These are phyloP conservation scores for Salix caprea DNA, from an alignment of 345 rosid species.

Conservation along the genomic window DNA sequence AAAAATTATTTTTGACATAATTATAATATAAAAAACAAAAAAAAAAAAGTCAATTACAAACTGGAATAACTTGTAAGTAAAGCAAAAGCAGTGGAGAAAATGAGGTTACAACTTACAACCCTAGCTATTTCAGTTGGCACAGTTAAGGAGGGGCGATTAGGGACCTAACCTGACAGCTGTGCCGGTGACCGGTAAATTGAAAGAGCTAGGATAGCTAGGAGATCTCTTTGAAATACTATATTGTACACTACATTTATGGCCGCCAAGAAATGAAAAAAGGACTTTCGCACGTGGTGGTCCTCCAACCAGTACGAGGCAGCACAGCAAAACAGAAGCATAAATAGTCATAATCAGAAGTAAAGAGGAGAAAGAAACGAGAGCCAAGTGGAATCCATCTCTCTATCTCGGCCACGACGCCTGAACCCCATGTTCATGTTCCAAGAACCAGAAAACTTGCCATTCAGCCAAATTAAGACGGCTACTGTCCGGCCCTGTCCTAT, in stretches of 20 bases:
- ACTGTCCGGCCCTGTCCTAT: slow-evolving; percentile 6
- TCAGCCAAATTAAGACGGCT: slow-evolving; percentile 1
- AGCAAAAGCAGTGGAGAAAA: background rate
- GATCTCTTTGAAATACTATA: too few species aligned
- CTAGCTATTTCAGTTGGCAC: background rate
- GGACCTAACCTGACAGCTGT: too few species aligned
- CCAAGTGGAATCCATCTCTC: background rate
- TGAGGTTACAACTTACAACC: background rate
- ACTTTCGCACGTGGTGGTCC: background rate
- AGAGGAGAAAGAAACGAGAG: background rate
- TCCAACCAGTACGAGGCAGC: background rate
- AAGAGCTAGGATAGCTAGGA: background rate
- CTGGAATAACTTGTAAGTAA: background rate
- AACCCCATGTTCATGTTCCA: slow-evolving; percentile 19
- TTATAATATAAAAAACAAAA: too few species aligned
- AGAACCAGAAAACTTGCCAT: slow-evolving; percentile 7
- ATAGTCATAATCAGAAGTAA: background rate
- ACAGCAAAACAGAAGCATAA: background rate
- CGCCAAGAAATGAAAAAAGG: background rate
- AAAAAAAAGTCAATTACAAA: too few species aligned
- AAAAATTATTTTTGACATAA: too few species aligned
- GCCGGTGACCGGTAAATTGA: background rate
- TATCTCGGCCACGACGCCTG: background rate
- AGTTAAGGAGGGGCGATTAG: too few species aligned
- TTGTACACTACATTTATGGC: background rate